Evolutionary conservation across 176 grass and related monocot genomes (phyloP), one percentile per base, ranked within the genome.

Genomic region (Triticum timopheevii): DNA sequence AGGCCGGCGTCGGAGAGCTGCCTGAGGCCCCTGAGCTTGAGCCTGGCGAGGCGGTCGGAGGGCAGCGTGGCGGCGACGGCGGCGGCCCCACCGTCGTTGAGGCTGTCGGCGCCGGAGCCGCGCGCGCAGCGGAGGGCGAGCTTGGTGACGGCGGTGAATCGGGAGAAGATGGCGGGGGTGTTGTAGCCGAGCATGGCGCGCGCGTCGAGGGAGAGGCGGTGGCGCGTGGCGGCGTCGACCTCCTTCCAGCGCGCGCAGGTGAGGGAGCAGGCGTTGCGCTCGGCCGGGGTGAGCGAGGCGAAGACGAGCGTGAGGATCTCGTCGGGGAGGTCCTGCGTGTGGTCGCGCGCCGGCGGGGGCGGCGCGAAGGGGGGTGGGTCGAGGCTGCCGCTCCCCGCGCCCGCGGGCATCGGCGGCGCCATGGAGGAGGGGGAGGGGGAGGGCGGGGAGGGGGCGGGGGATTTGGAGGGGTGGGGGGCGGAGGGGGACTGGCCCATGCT

Each of bases 261-360:
- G 22, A 96, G 86, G 70, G 96, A 92, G 90, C 93, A 96, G 19
- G 87, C 78, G 67, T 86, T 96, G 76, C 97, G 92, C 63, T 94
- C 97, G 58, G 77, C 10, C 5, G 94, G 71, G 12, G 79, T 42
- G 54, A 99, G 94, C 36, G 86, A 89, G 4, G 86, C 86, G 77
- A 99, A 94, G 63, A 99, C 80, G 71, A 99, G 64, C 35, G 87
- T 82, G 17, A 99, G 87, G 80, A 94, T 89, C 78, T 99, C 92
- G 83, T 99, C 92, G 22, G 97, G 97, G 2, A 99, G 94, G 87
- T 96, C 94, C 72, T 88, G 74, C 64, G 94, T 99, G 90, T 93
- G 70, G 85, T 99, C 97, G 45, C 87, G 61, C 6, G 42, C 4
- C 4, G 91, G 77, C 31, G 74, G 62, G 2, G 81, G 83, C 65